A percentile compares a stretch with the other conserved stretches of the same genome.
Evolutionary conservation across 78 protist genomes (phyloP).

Genomic region (Bigelowiella natans): DNA sequence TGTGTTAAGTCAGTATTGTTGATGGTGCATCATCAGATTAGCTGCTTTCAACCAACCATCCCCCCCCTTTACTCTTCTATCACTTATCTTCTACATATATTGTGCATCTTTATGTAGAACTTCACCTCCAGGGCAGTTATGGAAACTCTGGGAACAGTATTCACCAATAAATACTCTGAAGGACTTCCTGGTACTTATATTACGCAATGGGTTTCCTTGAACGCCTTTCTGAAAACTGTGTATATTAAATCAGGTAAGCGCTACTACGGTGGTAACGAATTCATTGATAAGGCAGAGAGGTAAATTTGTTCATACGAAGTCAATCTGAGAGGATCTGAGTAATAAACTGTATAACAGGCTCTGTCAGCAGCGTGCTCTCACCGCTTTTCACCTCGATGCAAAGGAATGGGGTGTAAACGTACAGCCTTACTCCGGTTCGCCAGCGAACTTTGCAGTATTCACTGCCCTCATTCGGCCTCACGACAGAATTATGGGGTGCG

Average conservation of each 20-base stretch:
- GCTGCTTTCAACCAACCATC: not conserved
- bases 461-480: slow-evolving; percentile 62
- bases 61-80: too few relatives aligned
- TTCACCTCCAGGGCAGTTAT: slow-evolving; percentile 60
- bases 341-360: too few relatives aligned
- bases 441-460: slow-evolving; percentile 71
- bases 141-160: slow-evolving; percentile 56
- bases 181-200: slow-evolving; percentile 44
- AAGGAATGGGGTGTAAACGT: slow-evolving; percentile 81
- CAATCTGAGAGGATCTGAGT: too few relatives aligned
- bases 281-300: slow-evolving; percentile 42
- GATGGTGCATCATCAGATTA: too few relatives aligned
- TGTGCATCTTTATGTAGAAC: too few relatives aligned
- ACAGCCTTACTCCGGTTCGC: slow-evolving; percentile 54
- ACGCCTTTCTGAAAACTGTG: too few relatives aligned
- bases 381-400: slow-evolving; percentile 51
- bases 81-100: too few relatives aligned
- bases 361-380: slow-evolving; percentile 58
- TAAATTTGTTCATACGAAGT: not conserved
- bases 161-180: slow-evolving; percentile 78
- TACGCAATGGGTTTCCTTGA: too few relatives aligned
- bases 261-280: slow-evolving; percentile 66
- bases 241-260: slow-evolving; percentile 11
- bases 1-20: not conserved
- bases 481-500: slow-evolving; percentile 67